Percentiles rank a stretch among this genome's conserved stretches.
Conservation (phyloP, 176 grass and related monocot species). For the Coix lacrymajobi region DNA sequence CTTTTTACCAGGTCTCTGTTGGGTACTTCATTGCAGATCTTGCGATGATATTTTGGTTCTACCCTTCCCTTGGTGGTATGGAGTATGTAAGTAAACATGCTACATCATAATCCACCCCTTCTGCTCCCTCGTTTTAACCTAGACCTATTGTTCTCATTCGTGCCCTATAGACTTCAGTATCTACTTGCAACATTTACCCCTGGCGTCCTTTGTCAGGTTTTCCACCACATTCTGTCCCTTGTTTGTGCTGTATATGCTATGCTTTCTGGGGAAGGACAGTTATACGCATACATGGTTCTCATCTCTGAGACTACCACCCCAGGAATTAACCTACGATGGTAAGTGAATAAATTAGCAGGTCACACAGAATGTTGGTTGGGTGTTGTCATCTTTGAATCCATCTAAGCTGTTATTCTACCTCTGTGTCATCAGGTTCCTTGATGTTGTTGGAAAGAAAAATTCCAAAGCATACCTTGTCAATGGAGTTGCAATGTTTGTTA, state of each 20-base stretch:
- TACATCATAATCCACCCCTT: not conserved
- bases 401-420: constrained; percentile 28
- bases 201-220: constrained; percentile 43
- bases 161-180: constrained; percentile 7
- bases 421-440: constrained; percentile 70
- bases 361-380: not conserved
- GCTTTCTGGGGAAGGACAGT: constrained; percentile 76
- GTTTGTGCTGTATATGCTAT: constrained; percentile 64
- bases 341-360: constrained; percentile 29
- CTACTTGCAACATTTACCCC: not conserved
- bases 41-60: constrained; percentile 92
- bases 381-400: not conserved
- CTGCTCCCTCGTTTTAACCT: not conserved
- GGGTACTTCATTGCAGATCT: constrained; percentile 92
- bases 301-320: constrained; percentile 94
- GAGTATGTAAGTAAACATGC: constrained; percentile 73
- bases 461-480: constrained; percentile 79
- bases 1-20: constrained; percentile 72
- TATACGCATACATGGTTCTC: constrained; percentile 87
- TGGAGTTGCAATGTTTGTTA: constrained; percentile 76
- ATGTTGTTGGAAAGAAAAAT: constrained; percentile 85
- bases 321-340: constrained; percentile 96
- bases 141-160: not conserved
- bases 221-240: constrained; percentile 81
- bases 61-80: constrained; percentile 88